Conservation (phyloP, 2,329 filamentous ascomycete species). For the Colletotrichum liaoningense region DNA sequence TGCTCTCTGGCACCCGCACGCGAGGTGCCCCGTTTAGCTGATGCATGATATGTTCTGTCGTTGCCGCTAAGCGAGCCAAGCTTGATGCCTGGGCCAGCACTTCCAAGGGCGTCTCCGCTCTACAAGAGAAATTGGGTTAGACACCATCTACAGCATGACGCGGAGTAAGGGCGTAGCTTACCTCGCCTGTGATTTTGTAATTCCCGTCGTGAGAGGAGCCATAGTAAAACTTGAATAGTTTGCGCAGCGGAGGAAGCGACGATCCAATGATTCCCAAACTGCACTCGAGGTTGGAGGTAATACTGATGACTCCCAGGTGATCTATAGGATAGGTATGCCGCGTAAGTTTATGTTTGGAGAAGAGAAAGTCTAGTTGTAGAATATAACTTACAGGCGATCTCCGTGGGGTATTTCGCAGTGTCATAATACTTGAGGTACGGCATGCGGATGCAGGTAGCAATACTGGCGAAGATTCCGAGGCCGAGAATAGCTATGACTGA, state of each 20-base stretch:
- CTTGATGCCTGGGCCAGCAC: slow-evolving; percentile 22
- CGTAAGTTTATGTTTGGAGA: background rate
- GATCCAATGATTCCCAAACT: slow-evolving; percentile 17
- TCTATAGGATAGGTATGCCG: background rate
- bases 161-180: background rate
- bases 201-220: background rate
- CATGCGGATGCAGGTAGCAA: slow-evolving; percentile 13
- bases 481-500: slow-evolving; percentile 15
- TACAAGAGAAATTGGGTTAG: background rate
- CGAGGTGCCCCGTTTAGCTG: background rate
- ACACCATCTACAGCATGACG: background rate
- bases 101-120: slow-evolving; percentile 14
- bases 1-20: background rate
- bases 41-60: slow-evolving; percentile 5
- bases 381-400: background rate
- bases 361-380: too few relatives aligned
- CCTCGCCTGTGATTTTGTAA: slow-evolving; percentile 10
- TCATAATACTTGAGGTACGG: slow-evolving; percentile 17
- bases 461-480: slow-evolving; percentile 8
- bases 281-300: slow-evolving; percentile 14
- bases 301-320: slow-evolving; percentile 16
- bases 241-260: slow-evolving; percentile 5
- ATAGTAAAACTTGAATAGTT: slow-evolving; percentile 20
- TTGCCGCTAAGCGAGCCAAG: slow-evolving; percentile 16
- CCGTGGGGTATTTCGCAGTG: slow-evolving; percentile 1